Evolutionary conservation across 257 asterid genomes (phyloP), one percentile per base, ranked within the genome.

Genomic region (Gentiana straminea): DNA sequence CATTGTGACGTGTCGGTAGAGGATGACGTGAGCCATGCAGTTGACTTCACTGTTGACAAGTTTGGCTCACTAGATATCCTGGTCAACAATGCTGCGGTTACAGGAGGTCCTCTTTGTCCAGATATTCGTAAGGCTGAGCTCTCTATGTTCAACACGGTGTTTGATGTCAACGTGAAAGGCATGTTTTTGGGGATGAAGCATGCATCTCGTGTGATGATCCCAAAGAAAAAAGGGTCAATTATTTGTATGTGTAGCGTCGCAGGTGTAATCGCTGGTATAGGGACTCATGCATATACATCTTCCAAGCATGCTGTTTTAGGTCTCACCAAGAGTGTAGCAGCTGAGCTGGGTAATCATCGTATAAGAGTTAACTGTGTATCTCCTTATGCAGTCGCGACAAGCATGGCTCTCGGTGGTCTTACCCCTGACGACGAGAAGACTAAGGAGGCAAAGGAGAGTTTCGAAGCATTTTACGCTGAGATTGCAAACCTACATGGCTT

Each of bases 301-400:
- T 92, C 98, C 24, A 92, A 88, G 86, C 90, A 87, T 24, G 98
- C 98, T 0, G 90, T 87, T 13, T 44, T 68, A 66, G 98, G 97
- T 12, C 90, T 92, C 13, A 92, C 94, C 3, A 82, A 65, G 81
- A 87, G 64, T 34, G 95, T 85, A 1, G 94, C 94, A 7, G 94
- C 98, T 0, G 98, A 92, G 86, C 58, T 92, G 13, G 98, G 98
- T 4, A 75, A 72, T 2, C 94, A 88, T 15, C 80, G 86, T 5
- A 70, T 92, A 50, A 86, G 97, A 0, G 97, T 87, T 52, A 92
- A 92, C 70, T 81, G 95, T 4, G 80, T 92, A 34, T 83, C 97
- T 9, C 99, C 99, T 32, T 92, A 81, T 37, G 94, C 91, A 0
- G 86, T 92, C 34, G 70, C 85, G 6, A 92, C 99, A 13, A 63